These are phyloP conservation scores for Carpinus fangiana DNA, from an alignment of 306 rosid genomes.

Conservation along the genomic window DNA sequence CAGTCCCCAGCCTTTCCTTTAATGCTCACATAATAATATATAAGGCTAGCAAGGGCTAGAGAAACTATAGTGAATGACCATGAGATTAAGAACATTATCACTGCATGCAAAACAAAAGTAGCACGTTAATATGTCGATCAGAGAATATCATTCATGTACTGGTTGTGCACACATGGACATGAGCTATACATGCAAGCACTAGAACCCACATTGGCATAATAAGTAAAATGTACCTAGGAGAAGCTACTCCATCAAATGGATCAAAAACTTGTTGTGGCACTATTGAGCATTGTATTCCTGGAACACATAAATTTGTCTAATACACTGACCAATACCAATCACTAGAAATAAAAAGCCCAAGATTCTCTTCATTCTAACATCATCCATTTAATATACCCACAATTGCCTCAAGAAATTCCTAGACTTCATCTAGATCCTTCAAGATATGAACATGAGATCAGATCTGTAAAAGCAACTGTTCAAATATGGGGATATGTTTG, in stretches of 20 bases:
- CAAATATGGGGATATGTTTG: background rate
- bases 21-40: conserved; percentile 90
- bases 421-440: background rate
- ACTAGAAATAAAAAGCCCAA: background rate
- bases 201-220: background rate
- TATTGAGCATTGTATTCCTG: background rate
- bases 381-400: background rate
- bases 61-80: conserved; percentile 96
- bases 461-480: background rate
- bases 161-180: conserved; percentile 8
- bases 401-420: background rate
- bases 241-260: background rate
- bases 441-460: background rate
- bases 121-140: conserved; percentile 13
- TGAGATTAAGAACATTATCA: conserved; percentile 98
- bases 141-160: conserved; percentile 18
- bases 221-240: background rate
- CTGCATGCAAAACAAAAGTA: conserved; percentile 52
- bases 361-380: background rate
- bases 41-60: conserved; percentile 94
- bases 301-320: background rate
- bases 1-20: conserved; percentile 99
- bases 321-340: background rate
- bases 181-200: background rate
- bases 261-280: background rate